Evolutionary conservation across 2,329 filamentous ascomycete species (phyloP), one percentile per base, ranked within the genome.

Genomic region (Aschersonia sp.): DNA sequence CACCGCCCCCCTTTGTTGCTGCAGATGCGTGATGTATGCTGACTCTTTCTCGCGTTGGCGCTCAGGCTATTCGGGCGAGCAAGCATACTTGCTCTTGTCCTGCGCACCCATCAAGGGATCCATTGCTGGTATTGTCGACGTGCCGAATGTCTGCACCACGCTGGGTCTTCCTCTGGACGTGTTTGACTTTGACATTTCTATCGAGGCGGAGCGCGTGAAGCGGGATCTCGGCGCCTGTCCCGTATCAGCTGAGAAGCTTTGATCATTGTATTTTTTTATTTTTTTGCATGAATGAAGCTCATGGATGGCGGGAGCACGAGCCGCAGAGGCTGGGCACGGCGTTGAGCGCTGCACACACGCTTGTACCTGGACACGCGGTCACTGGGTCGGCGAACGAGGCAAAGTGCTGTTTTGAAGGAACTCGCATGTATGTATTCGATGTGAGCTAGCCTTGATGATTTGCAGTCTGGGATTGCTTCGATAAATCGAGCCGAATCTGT

Each of bases 91-190:
- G 32, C 67, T 95, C 46, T 68, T 95, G 44, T 89, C 84, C 12
- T 92, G 86, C 60, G 88, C 88, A 0, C 88, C 89, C 0, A 76
- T 95, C 5, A 85, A 94, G 62, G 89, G 89, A 0, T 86, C 94
- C 59, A 77, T 95, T 46, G 89, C 87, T 1, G 88, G 89, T 0
- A 84, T 95, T 49, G 88, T 94, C 7, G 87, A 94, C 63, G 86
- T 94, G 45, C 88, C 88, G 0, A 94, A 95, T 60, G 86, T 85
- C 0, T 95, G 89, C 60, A 94, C 88, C 4, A 95, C 89, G 0
- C 69, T 95, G 50, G 88, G 87, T 0, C 61, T 95, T 47, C 89
- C 89, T 1, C 87, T 94, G 72, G 89, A 95, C 65, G 94, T 96
- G 47, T 96, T 96, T 57, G 86, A 92, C 59, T 94, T 96, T 64